Percentiles rank a stretch among this genome's conserved stretches.
Evolutionary conservation across 2,329 filamentous ascomycete genomes (phyloP).

Genomic region (Colletotrichum cordylinicola): DNA sequence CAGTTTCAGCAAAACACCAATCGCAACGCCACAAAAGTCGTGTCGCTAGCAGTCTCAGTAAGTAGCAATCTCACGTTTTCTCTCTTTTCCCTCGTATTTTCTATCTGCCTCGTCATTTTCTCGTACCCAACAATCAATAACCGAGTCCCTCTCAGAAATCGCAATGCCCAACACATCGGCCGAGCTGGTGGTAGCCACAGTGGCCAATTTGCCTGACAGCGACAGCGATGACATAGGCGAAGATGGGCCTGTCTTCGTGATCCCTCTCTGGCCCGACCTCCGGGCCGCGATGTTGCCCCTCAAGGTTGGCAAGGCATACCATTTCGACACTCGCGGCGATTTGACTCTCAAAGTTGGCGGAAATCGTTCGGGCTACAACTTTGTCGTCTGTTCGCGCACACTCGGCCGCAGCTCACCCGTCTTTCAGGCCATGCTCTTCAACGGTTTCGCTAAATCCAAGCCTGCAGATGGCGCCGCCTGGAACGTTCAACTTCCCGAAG

Average conservation of each 20-base stretch:
- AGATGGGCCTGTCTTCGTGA: too few species aligned
- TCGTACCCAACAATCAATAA: too few species aligned
- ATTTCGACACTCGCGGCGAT: background rate
- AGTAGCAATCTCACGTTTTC: background rate
- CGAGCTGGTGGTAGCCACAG: too few species aligned
- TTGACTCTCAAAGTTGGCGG: background rate
- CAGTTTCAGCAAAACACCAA: background rate
- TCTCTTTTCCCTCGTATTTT: too few species aligned
- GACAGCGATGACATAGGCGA: too few species aligned
- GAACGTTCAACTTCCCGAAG: background rate
- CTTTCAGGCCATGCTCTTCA: background rate
- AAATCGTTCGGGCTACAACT: background rate
- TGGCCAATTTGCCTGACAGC: too few species aligned
- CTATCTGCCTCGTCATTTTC: background rate
- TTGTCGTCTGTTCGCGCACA: background rate
- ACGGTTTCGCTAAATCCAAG: background rate
- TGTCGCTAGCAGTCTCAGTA: background rate
- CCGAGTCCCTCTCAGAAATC: too few species aligned
- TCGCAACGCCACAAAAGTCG: accelerated
- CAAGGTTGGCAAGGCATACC: background rate
- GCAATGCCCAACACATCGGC: too few species aligned
- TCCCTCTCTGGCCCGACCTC: background rate
- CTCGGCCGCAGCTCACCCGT: background rate
- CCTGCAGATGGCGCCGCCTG: background rate
- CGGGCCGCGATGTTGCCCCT: background rate